Conservation (phyloP, 2,329 filamentous ascomycete species). For the Clonostachys rosea region DNA sequence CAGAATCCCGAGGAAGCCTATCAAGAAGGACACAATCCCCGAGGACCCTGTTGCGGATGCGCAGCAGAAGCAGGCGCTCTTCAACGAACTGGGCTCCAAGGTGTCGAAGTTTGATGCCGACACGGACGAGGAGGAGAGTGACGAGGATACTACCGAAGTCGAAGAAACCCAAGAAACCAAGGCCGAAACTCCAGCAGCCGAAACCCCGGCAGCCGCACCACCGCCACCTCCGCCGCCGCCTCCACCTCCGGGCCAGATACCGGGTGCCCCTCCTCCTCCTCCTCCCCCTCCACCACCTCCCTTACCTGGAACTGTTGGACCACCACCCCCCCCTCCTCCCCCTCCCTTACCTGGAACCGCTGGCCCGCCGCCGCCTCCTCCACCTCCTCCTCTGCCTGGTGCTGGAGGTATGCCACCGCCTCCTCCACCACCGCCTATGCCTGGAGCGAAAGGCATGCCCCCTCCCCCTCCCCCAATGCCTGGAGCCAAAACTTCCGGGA, state of each 20-base stretch:
- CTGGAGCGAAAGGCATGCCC: constrained; percentile 4
- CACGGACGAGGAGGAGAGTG: constrained; percentile 57
- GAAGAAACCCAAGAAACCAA: too few species aligned
- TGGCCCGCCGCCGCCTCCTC: constrained; percentile 23
- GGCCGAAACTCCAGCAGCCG: too few species aligned
- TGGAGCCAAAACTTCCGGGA: constrained; percentile 54
- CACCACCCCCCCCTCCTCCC: constrained; percentile 42
- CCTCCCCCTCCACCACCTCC: constrained; percentile 42
- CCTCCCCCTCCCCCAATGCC: constrained; percentile 37
- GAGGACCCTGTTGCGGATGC: constrained; percentile 45
- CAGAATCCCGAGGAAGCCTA: constrained; percentile 49
- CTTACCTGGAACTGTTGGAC: constrained; percentile 37
- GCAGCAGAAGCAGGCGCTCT: constrained; percentile 53
- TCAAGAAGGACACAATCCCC: constrained; percentile 20
- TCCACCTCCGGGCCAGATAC: too few species aligned
- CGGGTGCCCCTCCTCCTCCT: constrained; percentile 32
- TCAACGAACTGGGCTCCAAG: constrained; percentile 70
- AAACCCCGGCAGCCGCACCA: too few species aligned
- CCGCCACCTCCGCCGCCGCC: too few species aligned
- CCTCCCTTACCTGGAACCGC: constrained; percentile 29
- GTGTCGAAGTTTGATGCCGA: constrained; percentile 72
- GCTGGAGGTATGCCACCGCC: constrained; percentile 24
- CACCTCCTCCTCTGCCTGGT: constrained; percentile 35
- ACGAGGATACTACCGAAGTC: too few species aligned
- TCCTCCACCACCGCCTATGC: constrained; percentile 13